Evolutionary conservation across 208 protist species (phyloP), one percentile per base, ranked within the genome.

Genomic region (Tetramitus jugosus): DNA sequence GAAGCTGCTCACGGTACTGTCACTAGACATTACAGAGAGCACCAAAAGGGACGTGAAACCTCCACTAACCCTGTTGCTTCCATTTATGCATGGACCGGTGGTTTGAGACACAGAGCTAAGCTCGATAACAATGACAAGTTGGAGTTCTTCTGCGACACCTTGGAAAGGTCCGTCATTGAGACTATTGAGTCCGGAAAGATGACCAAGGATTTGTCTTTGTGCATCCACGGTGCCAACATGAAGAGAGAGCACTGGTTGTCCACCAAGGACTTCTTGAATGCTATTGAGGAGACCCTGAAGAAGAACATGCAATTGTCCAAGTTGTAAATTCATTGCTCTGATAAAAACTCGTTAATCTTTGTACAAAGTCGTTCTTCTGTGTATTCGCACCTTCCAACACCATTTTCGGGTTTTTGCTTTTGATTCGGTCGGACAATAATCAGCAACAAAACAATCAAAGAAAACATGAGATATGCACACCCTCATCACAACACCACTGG

Each of bases 1-100:
- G 96, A 98, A 89, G 96, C 96, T 37, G 94, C 95, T 3, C 96
- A 98, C 86, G 96, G 96, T 82, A 98, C 95, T 37, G 95, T 98
- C 49, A 98, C 95, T 10, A 88, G 95, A 72, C 96, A 98, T 87
- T 98, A 95, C 86, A 91, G 96, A 84, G 81, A 94, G 80, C 87
- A 96, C 82, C 94, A 98, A 86, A 85, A 95, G 82, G 93, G 94
- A 78, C 86, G 96, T 83, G 91, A 94, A 79, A 98, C 95, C 53
- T 95, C 90, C 69, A 98, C 96, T 61, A 98, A 98, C 89, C 92
- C 96, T 14, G 92, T 98, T 60, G 96, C 96, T 45, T 96, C 92
- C 52, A 98, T 98, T 82, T 98, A 95, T 81, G 96, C 96, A 49
- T 98, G 96, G 96, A 94, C 94, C 17, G 89, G 95, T 74, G 96